Base-by-base conservation (phyloP, 2,329 filamentous ascomycete species). In the Penicillium sp. region DNA sequence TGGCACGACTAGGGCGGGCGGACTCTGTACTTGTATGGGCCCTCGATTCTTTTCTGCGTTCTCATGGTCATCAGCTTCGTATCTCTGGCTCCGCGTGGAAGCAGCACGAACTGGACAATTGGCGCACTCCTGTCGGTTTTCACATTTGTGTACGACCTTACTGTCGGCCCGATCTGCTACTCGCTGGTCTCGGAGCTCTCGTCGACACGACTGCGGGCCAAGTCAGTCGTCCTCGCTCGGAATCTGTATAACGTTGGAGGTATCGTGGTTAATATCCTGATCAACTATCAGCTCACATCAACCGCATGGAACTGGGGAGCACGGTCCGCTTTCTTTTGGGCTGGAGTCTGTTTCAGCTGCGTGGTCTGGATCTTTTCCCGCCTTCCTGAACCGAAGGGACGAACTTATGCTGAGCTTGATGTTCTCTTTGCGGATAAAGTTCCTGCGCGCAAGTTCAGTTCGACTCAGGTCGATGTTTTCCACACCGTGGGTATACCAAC, bases 71-170 rank as follows among this genome's bases (percentile, higher is more conserved):
- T 75, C 55, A 71, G 70, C 19, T 62, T 63, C 21, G 19, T 70
- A 15, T 66, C 59, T 3, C 65, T 71, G 46, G 56, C 60, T 1
- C 58, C 68, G 21, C 21, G 21, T 3, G 55, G 62, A 9, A 67
- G 66, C 3, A 69, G 71, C 11, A 64, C 65, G 31, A 57, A 67
- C 0, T 77, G 72, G 71, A 70, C 72, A 67, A 78, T 63, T 1
- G 85, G 83, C 2, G 76, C 79, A 2, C 71, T 86, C 68, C 74
- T 86, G 5, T 77, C 87, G 47, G 70, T 84, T n/a, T 72, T 64
- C 56, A 70, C 51, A 5, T 83, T 85, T 50, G 75, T 83, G 7
- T 86, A 85, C 69, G 82, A 83, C 70, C 77, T 82, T 58, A 81
- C 81, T 6, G 79, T 86, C 7, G 85, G 84, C 0, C 6, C 3